phyloP scores from a whole-genome alignment of 805 yeast genomes.

The Starmerella gropengiesseri region DNA sequence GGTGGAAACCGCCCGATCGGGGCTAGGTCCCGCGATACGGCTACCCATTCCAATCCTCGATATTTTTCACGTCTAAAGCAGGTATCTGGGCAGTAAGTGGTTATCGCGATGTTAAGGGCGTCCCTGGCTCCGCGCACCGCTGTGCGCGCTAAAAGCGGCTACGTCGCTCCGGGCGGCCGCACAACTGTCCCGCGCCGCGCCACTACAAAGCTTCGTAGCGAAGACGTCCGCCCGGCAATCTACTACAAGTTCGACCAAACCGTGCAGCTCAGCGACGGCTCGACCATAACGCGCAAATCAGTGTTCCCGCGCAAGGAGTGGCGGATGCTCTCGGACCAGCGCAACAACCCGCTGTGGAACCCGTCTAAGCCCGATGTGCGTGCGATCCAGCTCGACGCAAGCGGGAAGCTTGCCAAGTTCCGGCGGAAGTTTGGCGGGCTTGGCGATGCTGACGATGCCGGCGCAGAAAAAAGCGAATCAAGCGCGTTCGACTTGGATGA shows the following conservation, averaged over 20 bases:
- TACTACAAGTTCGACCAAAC: conserved; percentile 79
- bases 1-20: no score
- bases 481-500: conserved; percentile 22
- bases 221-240: conserved; percentile 88
- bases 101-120: no score
- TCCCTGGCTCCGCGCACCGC: conserved; percentile 7
- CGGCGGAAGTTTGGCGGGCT: conserved; percentile 27
- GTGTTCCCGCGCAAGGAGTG: conserved; percentile 82
- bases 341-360: conserved; percentile 82
- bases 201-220: conserved; percentile 33
- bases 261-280: conserved; percentile 91
- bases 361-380: conserved; percentile 68
- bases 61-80: no score
- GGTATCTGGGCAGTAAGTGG: no score
- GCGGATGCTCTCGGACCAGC: conserved; percentile 77
- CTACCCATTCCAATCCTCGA: no score
- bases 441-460: conserved; percentile 14
- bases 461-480: neutral
- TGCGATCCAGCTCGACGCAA: conserved; percentile 67
- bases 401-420: conserved; percentile 52
- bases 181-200: conserved; percentile 22
- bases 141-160: conserved; percentile 17
- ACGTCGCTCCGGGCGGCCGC: conserved; percentile 26
- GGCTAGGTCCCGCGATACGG: no score
- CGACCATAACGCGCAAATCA: conserved; percentile 71